Base-by-base conservation (phyloP, 73 alveolate species). In the Effrenium voratum region DNA sequence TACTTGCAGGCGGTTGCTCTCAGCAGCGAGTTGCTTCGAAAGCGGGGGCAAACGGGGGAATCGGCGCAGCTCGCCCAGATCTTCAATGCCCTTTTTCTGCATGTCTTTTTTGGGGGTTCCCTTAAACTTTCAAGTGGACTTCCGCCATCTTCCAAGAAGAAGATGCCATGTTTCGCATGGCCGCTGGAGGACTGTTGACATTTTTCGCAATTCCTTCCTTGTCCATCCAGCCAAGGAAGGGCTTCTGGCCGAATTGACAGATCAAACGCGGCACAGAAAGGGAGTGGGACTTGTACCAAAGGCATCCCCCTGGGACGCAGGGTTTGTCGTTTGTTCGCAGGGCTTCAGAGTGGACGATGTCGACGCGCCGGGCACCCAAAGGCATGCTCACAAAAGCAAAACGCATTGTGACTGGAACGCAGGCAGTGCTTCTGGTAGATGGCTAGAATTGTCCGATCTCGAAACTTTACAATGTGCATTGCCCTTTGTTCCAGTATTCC, bases 341-440 rank as follows among this genome's bases (percentile, higher is more conserved):
- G 91, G 91, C 73, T 81, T 81, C 49, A 70, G 91, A 5, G 91
- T 81, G 73, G 91, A 81, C 34, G 91, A 81, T 28, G 91, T 72
- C 49, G 19, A 44, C 6, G 91, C 45, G 15, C n/a, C 91, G 91
- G 0, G 38, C n/a, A n/a, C 10, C 45, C 24, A 26, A 45, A 22
- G 36, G 76, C 30, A 3, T 3, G 22, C 45, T 10, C 28, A 2
- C 46, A 26, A 32, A 5, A 24, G 68, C 45, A 63, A 5, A 16
- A 40, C 41, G 40, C 10, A 24, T n/a, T 2, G 38, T 16, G 38
- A 73, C 12, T 36, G 57, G 24, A 12, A 4, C 2, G 24, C 41
- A 1, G 12, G 2, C 12, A 1, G 6, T 40, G 3, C 41, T 5
- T 73, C 15, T 6, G 57, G 85, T 12, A 36, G 15, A 68, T 8